phyloP scores from a whole-genome alignment of 148 eudicot species.

The Amaranthus hypochondriacus region DNA sequence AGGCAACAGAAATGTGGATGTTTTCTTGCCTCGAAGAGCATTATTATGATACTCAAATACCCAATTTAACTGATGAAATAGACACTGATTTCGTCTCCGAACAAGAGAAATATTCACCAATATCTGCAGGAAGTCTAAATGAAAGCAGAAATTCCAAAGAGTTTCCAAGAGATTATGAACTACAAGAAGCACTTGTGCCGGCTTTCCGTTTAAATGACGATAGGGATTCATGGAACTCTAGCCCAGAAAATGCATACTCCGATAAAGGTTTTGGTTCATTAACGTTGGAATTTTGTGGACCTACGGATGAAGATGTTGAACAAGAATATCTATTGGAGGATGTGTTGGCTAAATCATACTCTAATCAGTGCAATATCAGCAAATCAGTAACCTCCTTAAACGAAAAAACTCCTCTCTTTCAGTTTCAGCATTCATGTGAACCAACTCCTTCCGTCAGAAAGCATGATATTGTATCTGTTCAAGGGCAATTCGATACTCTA shows the following conservation, averaged over 20 bases:
- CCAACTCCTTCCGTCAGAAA: slow-evolving; percentile 4
- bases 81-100: neutral
- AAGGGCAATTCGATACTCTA: slow-evolving; percentile 18
- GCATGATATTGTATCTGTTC: neutral
- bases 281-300: slow-evolving; percentile 26
- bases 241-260: slow-evolving; percentile 11
- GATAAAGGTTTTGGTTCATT: neutral
- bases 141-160: slow-evolving; percentile 21
- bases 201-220: neutral
- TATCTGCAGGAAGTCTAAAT: slow-evolving; percentile 12
- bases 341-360: slow-evolving; percentile 30
- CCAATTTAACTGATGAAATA: slow-evolving; percentile 11
- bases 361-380: slow-evolving; percentile 13
- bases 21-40: slow-evolving; percentile 32
- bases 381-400: slow-evolving; percentile 27
- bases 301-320: slow-evolving; percentile 25
- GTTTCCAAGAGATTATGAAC: slow-evolving; percentile 39
- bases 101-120: slow-evolving; percentile 16
- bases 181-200: slow-evolving; percentile 38
- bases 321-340: slow-evolving; percentile 39
- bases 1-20: slow-evolving; percentile 22
- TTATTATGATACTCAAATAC: slow-evolving; percentile 18
- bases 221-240: slow-evolving; percentile 14
- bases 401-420: slow-evolving; percentile 28
- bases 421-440: slow-evolving; percentile 27